Conservation (phyloP, 768 basidiomycete species). For the Mycena maculata region DNA sequence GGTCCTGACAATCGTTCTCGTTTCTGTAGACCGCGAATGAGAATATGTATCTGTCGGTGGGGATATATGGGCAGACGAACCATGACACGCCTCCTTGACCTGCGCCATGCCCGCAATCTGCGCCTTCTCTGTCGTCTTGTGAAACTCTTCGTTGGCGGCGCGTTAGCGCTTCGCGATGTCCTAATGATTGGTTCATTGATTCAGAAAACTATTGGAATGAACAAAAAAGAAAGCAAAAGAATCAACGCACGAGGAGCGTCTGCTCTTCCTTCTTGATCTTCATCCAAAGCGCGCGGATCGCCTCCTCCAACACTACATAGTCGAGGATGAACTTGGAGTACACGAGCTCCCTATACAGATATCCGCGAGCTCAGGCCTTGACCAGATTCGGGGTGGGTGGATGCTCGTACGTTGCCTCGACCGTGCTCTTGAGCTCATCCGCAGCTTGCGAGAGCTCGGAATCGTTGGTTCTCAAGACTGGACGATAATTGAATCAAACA, state of each 20-base stretch:
- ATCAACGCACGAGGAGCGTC: constrained; percentile 29
- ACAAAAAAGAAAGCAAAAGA: too few relatives aligned
- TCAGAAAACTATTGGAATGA: neutral
- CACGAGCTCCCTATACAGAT: constrained; percentile 25
- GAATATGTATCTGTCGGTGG: too few relatives aligned
- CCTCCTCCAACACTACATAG: constrained; percentile 38
- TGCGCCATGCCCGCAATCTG: constrained; percentile 35
- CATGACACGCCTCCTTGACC: constrained; percentile 36
- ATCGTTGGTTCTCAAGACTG: neutral
- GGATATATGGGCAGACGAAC: constrained; percentile 12
- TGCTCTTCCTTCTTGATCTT: constrained; percentile 34
- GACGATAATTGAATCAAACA: neutral
- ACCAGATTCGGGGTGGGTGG: neutral
- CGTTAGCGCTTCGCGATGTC: constrained; percentile 24
- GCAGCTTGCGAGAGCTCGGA: constrained; percentile 3
- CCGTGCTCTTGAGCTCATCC: constrained; percentile 4
- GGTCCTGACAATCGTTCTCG: too few relatives aligned
- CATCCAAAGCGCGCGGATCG: constrained; percentile 39
- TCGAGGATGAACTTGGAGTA: constrained; percentile 36
- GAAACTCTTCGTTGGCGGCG: neutral
- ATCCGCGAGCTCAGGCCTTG: too few relatives aligned
- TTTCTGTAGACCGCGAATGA: too few relatives aligned
- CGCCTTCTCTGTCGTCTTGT: constrained; percentile 23
- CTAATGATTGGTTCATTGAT: too few relatives aligned
- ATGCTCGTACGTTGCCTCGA: constrained; percentile 12